Conservation (phyloP, 129 eudicot genomes). For the Kitagawia praeruptora region DNA sequence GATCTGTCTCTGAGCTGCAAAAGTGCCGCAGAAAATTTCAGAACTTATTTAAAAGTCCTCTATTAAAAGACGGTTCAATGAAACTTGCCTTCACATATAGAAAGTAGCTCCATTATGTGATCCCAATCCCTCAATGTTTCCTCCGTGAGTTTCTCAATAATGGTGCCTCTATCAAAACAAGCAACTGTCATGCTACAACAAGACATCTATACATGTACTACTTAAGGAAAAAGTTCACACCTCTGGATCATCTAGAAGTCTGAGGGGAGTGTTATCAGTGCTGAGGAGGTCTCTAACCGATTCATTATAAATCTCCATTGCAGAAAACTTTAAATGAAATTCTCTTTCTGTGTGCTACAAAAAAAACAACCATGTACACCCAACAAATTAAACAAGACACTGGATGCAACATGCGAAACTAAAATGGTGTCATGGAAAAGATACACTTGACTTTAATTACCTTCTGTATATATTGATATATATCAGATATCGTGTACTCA, state of each 20-base stretch:
- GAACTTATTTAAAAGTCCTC: neutral
- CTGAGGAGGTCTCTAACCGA: constrained; percentile 84
- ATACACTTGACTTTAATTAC: constrained; percentile 24
- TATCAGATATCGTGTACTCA: constrained; percentile 78
- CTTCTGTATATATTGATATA: constrained; percentile 80
- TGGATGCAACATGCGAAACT: neutral
- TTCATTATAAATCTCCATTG: constrained; percentile 97
- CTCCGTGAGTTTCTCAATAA: constrained; percentile 88
- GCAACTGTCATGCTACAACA: constrained; percentile 9
- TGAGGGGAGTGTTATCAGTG: constrained; percentile 59
- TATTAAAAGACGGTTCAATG: neutral
- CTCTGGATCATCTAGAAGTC: constrained; percentile 97
- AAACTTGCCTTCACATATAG: constrained; percentile 74
- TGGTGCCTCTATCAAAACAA: constrained; percentile 56
- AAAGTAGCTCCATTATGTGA: constrained; percentile 78
- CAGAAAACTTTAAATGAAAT: constrained; percentile 74
- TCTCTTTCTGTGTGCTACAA: constrained; percentile 83
- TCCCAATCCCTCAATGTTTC: constrained; percentile 73
- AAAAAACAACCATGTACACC: constrained; percentile 11
- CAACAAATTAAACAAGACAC: constrained; percentile 2
- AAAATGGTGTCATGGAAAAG: constrained; percentile 11
- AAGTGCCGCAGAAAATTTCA: constrained; percentile 8
- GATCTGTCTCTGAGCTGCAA: constrained; percentile 91
- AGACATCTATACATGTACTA: neutral
- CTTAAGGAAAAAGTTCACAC: constrained; percentile 24